Evolutionary conservation across 2,329 filamentous ascomycete genomes (phyloP).

Genomic region (Bipolaris oryzae): DNA sequence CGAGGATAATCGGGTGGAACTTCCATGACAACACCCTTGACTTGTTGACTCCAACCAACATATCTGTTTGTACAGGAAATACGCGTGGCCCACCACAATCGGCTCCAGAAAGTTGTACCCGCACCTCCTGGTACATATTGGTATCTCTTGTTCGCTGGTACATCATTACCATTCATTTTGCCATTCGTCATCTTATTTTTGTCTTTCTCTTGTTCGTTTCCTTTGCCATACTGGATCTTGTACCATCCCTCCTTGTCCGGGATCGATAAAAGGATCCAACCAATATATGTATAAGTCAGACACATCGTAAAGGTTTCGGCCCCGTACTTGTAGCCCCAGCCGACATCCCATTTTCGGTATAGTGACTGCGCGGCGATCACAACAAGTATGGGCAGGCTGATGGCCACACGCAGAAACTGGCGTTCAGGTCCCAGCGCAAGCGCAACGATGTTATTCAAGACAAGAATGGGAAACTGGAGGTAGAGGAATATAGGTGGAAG

Average conservation of each 20-base stretch:
- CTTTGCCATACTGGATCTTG: conserved; percentile 22
- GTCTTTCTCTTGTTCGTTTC: background rate
- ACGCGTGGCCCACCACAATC: conserved; percentile 32
- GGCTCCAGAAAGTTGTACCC: conserved; percentile 14
- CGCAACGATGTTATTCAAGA: conserved; percentile 19
- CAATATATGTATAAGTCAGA: conserved; percentile 21
- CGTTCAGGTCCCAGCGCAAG: conserved; percentile 20
- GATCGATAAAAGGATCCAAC: conserved; percentile 28
- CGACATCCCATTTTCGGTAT: conserved; percentile 16
- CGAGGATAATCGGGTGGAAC: conserved; percentile 25
- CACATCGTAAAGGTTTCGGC: conserved; percentile 15
- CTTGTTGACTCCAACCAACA: conserved; percentile 35
- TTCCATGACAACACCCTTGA: conserved; percentile 34
- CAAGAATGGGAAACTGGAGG: conserved; percentile 24
- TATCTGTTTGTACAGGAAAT: conserved; percentile 26
- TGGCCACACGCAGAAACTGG: conserved; percentile 11
- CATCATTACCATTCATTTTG: background rate
- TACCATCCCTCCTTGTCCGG: conserved; percentile 36
- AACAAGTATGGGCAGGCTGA: conserved; percentile 23
- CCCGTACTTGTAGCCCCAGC: conserved; percentile 24
- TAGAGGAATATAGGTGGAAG: conserved; percentile 13
- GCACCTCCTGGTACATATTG: background rate
- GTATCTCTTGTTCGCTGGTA: conserved; percentile 1
- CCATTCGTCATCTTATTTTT: background rate
- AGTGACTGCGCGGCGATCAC: conserved; percentile 27